These are phyloP conservation scores for Eucalyptus victrix DNA, from an alignment of 345 rosid species.

Conservation along the genomic window DNA sequence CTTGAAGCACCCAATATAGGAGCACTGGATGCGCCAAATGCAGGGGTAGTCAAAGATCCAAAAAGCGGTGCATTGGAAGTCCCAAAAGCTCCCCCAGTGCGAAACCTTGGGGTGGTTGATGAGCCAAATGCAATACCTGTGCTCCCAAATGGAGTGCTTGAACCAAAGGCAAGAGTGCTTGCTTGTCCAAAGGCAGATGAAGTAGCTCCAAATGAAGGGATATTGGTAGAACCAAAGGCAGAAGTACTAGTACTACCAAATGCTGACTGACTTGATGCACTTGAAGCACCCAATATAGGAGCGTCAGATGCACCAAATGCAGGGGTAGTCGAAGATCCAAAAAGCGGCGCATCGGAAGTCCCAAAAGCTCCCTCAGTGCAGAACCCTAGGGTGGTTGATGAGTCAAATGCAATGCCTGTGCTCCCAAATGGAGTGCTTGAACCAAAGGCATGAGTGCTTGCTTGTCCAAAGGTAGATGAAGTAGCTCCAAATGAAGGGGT, in stretches of 20 bases:
- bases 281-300: constrained; percentile 31
- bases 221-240: background rate
- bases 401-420: constrained; percentile 27
- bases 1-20: no score
- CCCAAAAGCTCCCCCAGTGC: constrained; percentile 22
- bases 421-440: constrained; percentile 24
- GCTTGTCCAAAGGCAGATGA: constrained; percentile 37
- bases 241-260: constrained; percentile 5
- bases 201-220: constrained; percentile 13
- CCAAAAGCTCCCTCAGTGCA: constrained; percentile 31
- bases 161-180: constrained; percentile 22
- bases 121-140: constrained; percentile 33
- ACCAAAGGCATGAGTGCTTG: background rate
- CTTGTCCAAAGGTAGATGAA: constrained; percentile 36
- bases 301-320: constrained; percentile 18
- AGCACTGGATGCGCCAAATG: no score
- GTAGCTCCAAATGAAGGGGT: constrained; percentile 15
- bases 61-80: no score
- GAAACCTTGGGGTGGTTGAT: constrained; percentile 22
- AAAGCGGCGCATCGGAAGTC: constrained; percentile 22
- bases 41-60: no score
- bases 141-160: constrained; percentile 34
- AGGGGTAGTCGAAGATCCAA: constrained; percentile 35
- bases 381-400: constrained; percentile 25
- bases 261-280: constrained; percentile 1